These are phyloP conservation scores for Handroanthus guayacan DNA, from an alignment of 257 asterid species.

Conservation along the genomic window DNA sequence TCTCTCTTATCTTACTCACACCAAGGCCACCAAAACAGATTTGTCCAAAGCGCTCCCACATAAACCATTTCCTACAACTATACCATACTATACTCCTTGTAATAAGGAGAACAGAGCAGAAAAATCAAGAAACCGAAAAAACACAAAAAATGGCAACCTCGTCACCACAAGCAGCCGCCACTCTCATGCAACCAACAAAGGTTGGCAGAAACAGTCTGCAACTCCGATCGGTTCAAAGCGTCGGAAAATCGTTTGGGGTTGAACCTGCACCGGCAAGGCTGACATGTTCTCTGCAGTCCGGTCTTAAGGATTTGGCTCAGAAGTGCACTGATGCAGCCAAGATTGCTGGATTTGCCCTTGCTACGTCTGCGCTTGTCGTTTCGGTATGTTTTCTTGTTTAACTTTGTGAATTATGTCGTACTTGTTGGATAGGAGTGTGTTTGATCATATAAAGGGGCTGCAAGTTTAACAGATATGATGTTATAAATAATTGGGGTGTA, in stretches of 20 bases:
- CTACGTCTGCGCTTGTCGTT: slow-evolving; percentile 86
- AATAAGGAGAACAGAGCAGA: neutral
- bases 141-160: slow-evolving; percentile 66
- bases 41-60: slow-evolving; percentile 18
- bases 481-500: neutral
- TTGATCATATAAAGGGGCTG: neutral
- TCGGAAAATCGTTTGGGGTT: slow-evolving; percentile 60
- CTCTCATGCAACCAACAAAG: slow-evolving; percentile 72
- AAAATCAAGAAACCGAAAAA: neutral
- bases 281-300: slow-evolving; percentile 74
- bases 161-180: slow-evolving; percentile 70
- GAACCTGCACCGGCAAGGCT: slow-evolving; percentile 51
- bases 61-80: slow-evolving; percentile 30
- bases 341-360: slow-evolving; percentile 84
- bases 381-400: slow-evolving; percentile 47
- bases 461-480: neutral
- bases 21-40: slow-evolving; percentile 50
- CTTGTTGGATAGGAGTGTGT: neutral
- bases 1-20: slow-evolving; percentile 53
- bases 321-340: slow-evolving; percentile 75
- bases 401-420: neutral
- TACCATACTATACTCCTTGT: slow-evolving; percentile 13
- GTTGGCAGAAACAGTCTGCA: slow-evolving; percentile 53
- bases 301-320: slow-evolving; percentile 69
- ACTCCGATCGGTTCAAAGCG: slow-evolving; percentile 55